A percentile compares a stretch with the other conserved stretches of the same genome.
Evolutionary conservation across 148 eudicot species (phyloP).

Genomic region (Polygonum maritimum): DNA sequence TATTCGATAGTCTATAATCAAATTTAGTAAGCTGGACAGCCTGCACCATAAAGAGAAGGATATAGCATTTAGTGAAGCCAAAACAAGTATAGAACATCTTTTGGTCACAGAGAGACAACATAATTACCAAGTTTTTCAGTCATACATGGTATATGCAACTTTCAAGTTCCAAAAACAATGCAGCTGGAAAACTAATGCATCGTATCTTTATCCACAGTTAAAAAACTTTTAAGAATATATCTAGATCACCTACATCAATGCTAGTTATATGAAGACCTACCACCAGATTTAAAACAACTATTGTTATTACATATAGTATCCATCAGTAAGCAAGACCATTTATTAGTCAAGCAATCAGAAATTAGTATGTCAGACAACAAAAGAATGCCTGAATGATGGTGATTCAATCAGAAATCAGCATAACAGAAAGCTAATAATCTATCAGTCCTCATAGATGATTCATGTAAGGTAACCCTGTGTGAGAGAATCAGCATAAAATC

Average conservation of each 20-base stretch:
- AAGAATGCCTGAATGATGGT: no score
- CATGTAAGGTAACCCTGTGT: neutral
- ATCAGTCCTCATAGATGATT: neutral
- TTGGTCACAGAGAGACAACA: neutral
- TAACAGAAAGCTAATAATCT: neutral
- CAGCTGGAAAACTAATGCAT: neutral
- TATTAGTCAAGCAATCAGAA: neutral
- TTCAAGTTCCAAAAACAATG: neutral
- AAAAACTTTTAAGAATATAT: neutral
- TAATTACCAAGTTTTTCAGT: neutral
- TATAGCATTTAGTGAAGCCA: neutral
- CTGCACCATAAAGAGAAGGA: conserved; percentile 28
- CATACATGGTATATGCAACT: neutral
- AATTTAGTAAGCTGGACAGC: conserved; percentile 84
- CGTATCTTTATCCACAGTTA: neutral
- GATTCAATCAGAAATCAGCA: neutral
- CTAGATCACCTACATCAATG: neutral
- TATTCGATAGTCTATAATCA: conserved; percentile 76
- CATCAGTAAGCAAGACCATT: neutral
- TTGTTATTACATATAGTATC: neutral
- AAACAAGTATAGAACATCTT: neutral
- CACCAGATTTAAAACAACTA: neutral
- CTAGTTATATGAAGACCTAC: neutral
- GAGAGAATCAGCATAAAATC: neutral
- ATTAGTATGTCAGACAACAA: neutral